Conservation (phyloP, 345 rosid species). For the Eucalyptus regnans region DNA sequence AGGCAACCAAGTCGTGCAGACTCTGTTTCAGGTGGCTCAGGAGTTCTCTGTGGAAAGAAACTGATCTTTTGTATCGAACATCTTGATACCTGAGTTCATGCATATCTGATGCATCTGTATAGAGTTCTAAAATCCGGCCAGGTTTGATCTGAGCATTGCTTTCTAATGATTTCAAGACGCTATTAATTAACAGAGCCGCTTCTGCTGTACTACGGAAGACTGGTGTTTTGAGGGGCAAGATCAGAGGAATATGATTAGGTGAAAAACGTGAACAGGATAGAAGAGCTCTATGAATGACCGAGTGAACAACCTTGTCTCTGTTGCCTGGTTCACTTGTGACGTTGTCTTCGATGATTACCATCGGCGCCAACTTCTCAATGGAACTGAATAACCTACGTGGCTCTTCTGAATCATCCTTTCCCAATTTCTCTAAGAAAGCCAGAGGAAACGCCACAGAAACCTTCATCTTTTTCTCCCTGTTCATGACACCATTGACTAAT, state of each 20-base stretch:
- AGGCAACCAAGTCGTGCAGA: slow-evolving; percentile 18
- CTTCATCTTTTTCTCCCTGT: neutral
- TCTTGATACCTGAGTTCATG: neutral
- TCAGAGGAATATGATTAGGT: slow-evolving; percentile 1
- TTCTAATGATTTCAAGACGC: slow-evolving; percentile 7
- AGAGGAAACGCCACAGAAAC: slow-evolving; percentile 25
- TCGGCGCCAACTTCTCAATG: slow-evolving; percentile 7
- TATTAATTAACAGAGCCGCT: slow-evolving; percentile 2
- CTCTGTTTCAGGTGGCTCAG: slow-evolving; percentile 1
- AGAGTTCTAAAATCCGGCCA: slow-evolving; percentile 5
- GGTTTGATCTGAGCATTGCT: neutral
- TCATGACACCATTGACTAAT: slow-evolving; percentile 9
- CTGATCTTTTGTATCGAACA: neutral
- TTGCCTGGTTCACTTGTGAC: neutral
- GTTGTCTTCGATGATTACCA: slow-evolving; percentile 15
- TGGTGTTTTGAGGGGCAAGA: slow-evolving; percentile 3
- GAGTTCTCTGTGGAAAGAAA: slow-evolving; percentile 23
- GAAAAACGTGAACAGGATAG: slow-evolving; percentile 8
- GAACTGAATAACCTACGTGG: slow-evolving; percentile 7
- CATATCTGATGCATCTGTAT: slow-evolving; percentile 6
- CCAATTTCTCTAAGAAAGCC: slow-evolving; percentile 19
- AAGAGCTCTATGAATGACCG: slow-evolving; percentile 6
- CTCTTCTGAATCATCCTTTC: neutral
- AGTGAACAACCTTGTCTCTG: slow-evolving; percentile 8
- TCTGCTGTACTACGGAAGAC: slow-evolving; percentile 4